These are phyloP conservation scores for Diplodia scrobiculata DNA, from an alignment of 2,329 filamentous ascomycete species.

Conservation along the genomic window DNA sequence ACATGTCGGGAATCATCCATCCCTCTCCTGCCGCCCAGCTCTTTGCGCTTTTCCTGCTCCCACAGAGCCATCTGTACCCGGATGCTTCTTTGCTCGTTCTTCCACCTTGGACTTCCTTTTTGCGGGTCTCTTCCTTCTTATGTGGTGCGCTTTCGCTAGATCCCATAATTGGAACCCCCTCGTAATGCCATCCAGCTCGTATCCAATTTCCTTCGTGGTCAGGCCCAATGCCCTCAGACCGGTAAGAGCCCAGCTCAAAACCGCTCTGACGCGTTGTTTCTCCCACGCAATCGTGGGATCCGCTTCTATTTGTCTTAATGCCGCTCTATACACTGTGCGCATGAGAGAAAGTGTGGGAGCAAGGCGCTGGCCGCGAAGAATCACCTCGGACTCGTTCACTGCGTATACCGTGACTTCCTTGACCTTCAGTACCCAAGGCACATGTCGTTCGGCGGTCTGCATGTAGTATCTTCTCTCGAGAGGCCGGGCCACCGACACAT, in stretches of 20 bases:
- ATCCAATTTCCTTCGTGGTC: background rate
- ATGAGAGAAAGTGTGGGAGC: slow-evolving; percentile 1
- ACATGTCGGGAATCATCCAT: background rate
- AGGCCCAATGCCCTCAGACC: slow-evolving; percentile 1
- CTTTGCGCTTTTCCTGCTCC: background rate
- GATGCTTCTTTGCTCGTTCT: background rate
- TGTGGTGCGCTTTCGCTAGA: background rate
- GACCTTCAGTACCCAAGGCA: background rate
- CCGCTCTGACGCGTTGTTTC: background rate
- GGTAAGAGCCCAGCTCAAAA: slow-evolving; percentile 5
- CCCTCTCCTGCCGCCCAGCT: background rate
- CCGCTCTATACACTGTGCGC: slow-evolving; percentile 16
- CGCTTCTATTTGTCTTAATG: background rate
- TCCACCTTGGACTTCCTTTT: background rate
- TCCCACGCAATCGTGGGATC: background rate
- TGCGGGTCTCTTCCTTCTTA: background rate
- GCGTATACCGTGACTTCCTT: background rate
- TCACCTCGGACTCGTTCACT: background rate
- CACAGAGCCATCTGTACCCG: background rate
- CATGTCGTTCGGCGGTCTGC: background rate
- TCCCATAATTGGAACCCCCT: background rate
- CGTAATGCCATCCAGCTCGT: slow-evolving; percentile 2
- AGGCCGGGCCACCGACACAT: background rate
- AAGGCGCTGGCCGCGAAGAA: slow-evolving; percentile 1
- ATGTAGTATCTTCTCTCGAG: background rate